Evolutionary conservation across 208 protist species (phyloP).

Genomic region (Wallacemonas sp.): DNA sequence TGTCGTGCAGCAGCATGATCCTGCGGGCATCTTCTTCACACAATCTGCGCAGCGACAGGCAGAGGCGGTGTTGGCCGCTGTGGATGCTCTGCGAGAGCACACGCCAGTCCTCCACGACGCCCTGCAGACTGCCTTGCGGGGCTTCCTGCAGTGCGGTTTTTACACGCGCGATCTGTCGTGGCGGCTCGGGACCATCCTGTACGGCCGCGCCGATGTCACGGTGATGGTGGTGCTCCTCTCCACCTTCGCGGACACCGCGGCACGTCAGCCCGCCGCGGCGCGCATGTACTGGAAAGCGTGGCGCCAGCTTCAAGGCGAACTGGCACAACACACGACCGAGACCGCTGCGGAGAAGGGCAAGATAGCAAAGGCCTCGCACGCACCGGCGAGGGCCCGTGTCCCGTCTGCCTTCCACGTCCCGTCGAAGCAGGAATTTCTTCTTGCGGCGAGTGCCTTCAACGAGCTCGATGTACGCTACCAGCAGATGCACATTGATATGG

Average conservation of each 20-base stretch:
- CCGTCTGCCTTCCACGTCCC: conserved; percentile 33
- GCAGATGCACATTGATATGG: conserved; percentile 5
- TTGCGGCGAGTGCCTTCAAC: conserved; percentile 32
- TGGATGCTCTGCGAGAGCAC: neutral
- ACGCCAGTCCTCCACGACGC: neutral
- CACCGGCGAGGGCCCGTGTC: neutral
- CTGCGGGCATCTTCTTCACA: conserved; percentile 14
- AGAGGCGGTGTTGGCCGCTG: conserved; percentile 1
- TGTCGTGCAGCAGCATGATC: conserved; percentile 8
- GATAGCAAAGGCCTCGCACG: neutral
- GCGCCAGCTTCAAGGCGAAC: conserved; percentile 4
- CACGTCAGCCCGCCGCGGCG: conserved; percentile 1
- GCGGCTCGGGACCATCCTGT: conserved; percentile 12
- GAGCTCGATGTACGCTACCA: conserved; percentile 22
- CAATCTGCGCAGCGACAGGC: neutral
- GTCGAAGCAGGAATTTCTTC: conserved; percentile 29
- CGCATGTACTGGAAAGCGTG: neutral
- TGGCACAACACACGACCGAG: neutral
- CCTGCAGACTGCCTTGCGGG: neutral
- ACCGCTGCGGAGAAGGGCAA: neutral
- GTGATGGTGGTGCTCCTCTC: conserved; percentile 1
- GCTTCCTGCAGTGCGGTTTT: conserved; percentile 2
- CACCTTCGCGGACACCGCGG: neutral
- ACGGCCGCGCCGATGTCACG: conserved; percentile 3
- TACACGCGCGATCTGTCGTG: conserved; percentile 8